phyloP scores from a whole-genome alignment of 352 stramenopile genomes.

The Pseudoperonospora humuli region DNA sequence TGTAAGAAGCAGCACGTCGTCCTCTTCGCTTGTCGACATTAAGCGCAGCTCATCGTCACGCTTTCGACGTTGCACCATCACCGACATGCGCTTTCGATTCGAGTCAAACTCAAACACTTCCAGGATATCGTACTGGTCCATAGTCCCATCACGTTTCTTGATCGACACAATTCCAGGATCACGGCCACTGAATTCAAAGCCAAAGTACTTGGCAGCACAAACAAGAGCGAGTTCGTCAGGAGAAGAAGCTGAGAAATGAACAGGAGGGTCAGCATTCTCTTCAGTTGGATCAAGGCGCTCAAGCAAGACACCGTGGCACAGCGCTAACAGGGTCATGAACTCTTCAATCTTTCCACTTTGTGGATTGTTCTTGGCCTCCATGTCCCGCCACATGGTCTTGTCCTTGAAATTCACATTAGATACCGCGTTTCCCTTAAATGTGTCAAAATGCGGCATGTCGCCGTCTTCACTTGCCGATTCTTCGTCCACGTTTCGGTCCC shows the following conservation, averaged over 20 bases:
- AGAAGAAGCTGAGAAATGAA: slow-evolving; percentile 87
- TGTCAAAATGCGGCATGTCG: slow-evolving; percentile 26
- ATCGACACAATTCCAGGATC: slow-evolving; percentile 61
- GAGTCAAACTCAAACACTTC: slow-evolving; percentile 93
- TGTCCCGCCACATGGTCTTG: slow-evolving; percentile 44
- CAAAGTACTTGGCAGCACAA: slow-evolving; percentile 80
- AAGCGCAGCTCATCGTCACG: slow-evolving; percentile 61
- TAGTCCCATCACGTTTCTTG: slow-evolving; percentile 42
- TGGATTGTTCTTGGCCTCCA: slow-evolving; percentile 27
- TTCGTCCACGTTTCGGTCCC: slow-evolving; percentile 28
- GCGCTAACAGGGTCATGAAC: slow-evolving; percentile 82
- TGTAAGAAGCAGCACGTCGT: slow-evolving; percentile 65
- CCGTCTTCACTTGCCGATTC: slow-evolving; percentile 31
- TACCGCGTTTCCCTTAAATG: slow-evolving; percentile 16
- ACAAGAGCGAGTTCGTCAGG: slow-evolving; percentile 83
- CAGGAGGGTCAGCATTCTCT: slow-evolving; percentile 14
- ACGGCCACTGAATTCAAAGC: slow-evolving; percentile 71
- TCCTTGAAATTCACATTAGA: slow-evolving; percentile 83
- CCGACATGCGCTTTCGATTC: slow-evolving; percentile 80
- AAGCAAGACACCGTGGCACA: slow-evolving; percentile 95
- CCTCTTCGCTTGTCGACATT: slow-evolving; percentile 60
- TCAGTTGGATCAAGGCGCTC: slow-evolving; percentile 65
- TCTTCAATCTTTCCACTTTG: slow-evolving; percentile 57
- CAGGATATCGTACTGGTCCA: slow-evolving; percentile 86
- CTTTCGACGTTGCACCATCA: slow-evolving; percentile 69